Evolutionary conservation across 2,329 filamentous ascomycete species (phyloP).

Genomic region (Cordyceps tenuipes): DNA sequence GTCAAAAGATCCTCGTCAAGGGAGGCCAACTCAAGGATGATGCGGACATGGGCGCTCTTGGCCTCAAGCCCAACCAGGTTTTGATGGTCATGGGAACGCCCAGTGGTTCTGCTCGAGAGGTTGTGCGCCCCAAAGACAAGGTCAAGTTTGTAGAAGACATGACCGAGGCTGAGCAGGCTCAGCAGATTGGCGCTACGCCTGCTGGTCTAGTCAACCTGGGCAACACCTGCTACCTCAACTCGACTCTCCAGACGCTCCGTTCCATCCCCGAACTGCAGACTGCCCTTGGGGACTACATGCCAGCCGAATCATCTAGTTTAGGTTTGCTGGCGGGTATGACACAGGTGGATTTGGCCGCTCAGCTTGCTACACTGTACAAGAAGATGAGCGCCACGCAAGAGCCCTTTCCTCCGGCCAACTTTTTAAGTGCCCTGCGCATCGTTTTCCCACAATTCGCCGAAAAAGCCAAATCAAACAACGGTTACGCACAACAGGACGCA

Average conservation of each 20-base stretch:
- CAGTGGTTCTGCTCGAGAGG: conserved; percentile 50
- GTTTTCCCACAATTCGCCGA: conserved; percentile 92
- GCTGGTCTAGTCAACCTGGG: conserved; percentile 86
- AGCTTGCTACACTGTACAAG: conserved; percentile 76
- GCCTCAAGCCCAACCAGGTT: conserved; percentile 74
- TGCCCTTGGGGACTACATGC: conserved; percentile 55
- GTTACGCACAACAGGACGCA: conserved; percentile 95
- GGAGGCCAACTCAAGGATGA: conserved; percentile 94
- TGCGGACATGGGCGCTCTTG: conserved; percentile 72
- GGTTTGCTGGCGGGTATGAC: conserved; percentile 35
- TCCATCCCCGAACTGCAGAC: conserved; percentile 86
- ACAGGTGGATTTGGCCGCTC: conserved; percentile 63
- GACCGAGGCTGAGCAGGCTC: conserved; percentile 86
- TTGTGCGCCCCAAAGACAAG: conserved; percentile 67
- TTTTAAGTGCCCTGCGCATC: conserved; percentile 69
- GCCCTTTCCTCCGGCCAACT: conserved; percentile 74
- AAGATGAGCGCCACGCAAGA: conserved; percentile 85
- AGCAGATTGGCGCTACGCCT: conserved; percentile 74
- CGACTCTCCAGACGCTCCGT: conserved; percentile 84
- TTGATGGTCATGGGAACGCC: conserved; percentile 98
- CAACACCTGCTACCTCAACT: conserved; percentile 98
- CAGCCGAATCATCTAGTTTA: conserved; percentile 16
- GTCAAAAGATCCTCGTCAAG: conserved; percentile 93
- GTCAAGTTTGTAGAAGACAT: conserved; percentile 94
- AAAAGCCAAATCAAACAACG: conserved; percentile 69